Conservation (phyloP, 2,329 filamentous ascomycete species). For the Samsoniella hepiali region DNA sequence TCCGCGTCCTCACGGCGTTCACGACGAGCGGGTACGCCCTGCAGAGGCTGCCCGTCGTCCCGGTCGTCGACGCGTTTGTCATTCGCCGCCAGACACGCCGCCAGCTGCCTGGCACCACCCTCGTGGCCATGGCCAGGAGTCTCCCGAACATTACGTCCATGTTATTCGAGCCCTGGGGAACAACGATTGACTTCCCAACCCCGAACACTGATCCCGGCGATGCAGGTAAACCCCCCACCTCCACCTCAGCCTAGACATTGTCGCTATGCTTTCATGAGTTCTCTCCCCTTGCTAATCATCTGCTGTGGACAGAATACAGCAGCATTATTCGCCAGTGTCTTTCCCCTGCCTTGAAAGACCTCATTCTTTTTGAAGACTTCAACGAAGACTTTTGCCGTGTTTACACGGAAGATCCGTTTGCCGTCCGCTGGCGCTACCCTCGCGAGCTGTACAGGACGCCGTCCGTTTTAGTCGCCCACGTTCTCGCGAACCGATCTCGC, state of each 20-base stretch:
- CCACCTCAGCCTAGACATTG: no score
- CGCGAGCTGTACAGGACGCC: not conserved
- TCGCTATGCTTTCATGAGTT: no score
- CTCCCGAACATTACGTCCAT: not conserved
- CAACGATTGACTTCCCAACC: not conserved
- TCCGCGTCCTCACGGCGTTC: no score
- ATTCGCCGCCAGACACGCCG: not conserved
- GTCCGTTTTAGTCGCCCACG: not conserved
- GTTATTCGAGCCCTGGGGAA: not conserved
- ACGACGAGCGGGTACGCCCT: no score
- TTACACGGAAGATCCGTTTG: not conserved
- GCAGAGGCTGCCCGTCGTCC: not conserved
- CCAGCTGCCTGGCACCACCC: not conserved
- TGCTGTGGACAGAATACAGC: not conserved
- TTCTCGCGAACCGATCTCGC: not conserved
- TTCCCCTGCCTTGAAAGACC: not conserved
- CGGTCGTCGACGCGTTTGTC: not conserved
- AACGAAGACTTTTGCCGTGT: not conserved
- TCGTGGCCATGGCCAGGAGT: not conserved
- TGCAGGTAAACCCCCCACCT: not conserved
- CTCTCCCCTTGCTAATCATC: no score
- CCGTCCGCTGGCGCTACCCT: not conserved
- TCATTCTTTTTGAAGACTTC: not conserved
- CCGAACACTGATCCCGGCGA: not conserved
- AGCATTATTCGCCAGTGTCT: not conserved